Percentiles rank a stretch among this genome's conserved stretches.
These are phyloP conservation scores for Boletus subparvulus DNA, from an alignment of 768 basidiomycete species.

Conservation along the genomic window DNA sequence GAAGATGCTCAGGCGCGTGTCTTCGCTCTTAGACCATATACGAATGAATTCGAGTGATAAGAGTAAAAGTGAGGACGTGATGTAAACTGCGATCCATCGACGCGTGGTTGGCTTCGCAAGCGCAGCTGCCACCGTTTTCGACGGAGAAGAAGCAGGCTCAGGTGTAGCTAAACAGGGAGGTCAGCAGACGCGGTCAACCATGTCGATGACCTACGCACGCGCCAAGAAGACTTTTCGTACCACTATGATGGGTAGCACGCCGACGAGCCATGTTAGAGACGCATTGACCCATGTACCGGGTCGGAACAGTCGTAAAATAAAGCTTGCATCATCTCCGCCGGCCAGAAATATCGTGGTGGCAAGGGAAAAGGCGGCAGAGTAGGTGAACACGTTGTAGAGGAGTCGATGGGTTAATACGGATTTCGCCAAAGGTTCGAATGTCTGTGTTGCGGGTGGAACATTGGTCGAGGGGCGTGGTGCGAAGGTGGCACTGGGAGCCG, in stretches of 20 bases:
- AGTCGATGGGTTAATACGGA: slow-evolving; percentile 61
- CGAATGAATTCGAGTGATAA: slow-evolving; percentile 44
- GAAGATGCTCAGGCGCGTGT: slow-evolving; percentile 53
- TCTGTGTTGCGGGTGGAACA: slow-evolving; percentile 55
- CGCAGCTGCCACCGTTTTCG: slow-evolving; percentile 45
- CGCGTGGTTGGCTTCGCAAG: slow-evolving; percentile 47
- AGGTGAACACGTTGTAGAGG: slow-evolving; percentile 50
- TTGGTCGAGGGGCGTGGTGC: slow-evolving; percentile 49
- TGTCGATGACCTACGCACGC: slow-evolving; percentile 42
- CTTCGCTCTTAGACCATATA: slow-evolving; percentile 28
- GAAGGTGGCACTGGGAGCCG: slow-evolving; percentile 5
- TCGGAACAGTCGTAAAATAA: slow-evolving; percentile 39
- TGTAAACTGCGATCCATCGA: slow-evolving; percentile 47
- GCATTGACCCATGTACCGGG: slow-evolving; percentile 46
- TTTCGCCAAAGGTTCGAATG: slow-evolving; percentile 68
- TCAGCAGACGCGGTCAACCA: neutral
- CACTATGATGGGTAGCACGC: slow-evolving; percentile 57
- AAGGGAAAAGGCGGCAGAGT: slow-evolving; percentile 51
- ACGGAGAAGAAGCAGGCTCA: slow-evolving; percentile 52
- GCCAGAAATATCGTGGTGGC: slow-evolving; percentile 37
- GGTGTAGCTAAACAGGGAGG: slow-evolving; percentile 39
- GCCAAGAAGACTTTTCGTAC: slow-evolving; percentile 59
- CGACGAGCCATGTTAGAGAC: slow-evolving; percentile 46
- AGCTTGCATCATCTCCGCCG: slow-evolving; percentile 12
- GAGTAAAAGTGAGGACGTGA: slow-evolving; percentile 45